Percentiles rank a stretch among this genome's conserved stretches.
These are phyloP conservation scores for Pythium myriotylum DNA, from an alignment of 352 stramenopile genomes.

Conservation along the genomic window DNA sequence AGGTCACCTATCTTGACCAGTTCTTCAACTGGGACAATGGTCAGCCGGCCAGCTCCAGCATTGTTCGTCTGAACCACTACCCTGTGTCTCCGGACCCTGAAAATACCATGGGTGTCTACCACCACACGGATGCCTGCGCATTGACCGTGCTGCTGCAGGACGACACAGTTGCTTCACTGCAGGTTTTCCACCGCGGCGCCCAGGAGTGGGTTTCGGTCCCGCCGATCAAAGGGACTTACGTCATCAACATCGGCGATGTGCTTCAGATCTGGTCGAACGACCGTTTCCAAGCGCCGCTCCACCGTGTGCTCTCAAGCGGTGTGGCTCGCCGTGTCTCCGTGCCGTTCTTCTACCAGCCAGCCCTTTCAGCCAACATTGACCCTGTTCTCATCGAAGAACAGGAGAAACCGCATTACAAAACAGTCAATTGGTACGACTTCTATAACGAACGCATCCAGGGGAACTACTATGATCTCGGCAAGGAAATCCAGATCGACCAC, in stretches of 20 bases:
- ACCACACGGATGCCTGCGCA: conserved; percentile 60
- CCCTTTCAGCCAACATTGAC: conserved; percentile 56
- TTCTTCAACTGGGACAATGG: conserved; percentile 40
- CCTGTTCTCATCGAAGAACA: conserved; percentile 50
- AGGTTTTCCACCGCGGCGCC: conserved; percentile 52
- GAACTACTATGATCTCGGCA: conserved; percentile 88
- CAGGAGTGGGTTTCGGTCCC: conserved; percentile 51
- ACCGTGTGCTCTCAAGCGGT: conserved; percentile 48
- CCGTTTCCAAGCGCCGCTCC: conserved; percentile 46
- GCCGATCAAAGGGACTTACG: conserved; percentile 43
- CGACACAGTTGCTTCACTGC: conserved; percentile 54
- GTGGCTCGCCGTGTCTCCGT: conserved; percentile 40
- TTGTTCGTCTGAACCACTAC: conserved; percentile 93
- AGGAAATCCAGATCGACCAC: conserved; percentile 88
- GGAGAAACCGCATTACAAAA: conserved; percentile 58
- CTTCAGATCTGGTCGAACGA: conserved; percentile 65
- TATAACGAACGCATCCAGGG: conserved; percentile 83
- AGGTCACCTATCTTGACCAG: conserved; percentile 55
- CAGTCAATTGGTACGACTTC: conserved; percentile 90
- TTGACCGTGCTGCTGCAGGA: conserved; percentile 71
- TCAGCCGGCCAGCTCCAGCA: conserved; percentile 68
- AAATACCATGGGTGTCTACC: conserved; percentile 56
- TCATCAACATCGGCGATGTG: conserved; percentile 68
- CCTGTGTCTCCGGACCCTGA: conserved; percentile 53
- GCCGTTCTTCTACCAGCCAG: conserved; percentile 72